Base-by-base conservation (phyloP, 2,329 filamentous ascomycete species). In the Truncatella angustata region DNA sequence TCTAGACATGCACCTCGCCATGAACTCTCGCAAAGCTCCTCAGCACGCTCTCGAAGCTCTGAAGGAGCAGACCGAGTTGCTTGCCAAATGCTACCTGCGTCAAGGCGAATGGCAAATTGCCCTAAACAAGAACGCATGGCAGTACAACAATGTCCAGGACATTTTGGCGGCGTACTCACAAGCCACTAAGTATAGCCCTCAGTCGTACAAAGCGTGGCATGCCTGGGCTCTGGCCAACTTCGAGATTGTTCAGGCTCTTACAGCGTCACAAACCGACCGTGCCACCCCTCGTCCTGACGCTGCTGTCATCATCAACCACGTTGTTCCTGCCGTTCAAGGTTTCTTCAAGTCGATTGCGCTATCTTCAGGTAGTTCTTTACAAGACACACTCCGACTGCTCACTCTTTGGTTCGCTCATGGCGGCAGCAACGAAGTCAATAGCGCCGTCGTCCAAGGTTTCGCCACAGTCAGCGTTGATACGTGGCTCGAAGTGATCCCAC, bases 171-270 rank as follows among this genome's bases (percentile, higher is more conserved):
- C 94, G 2, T 99, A 97, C 69, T 86, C 86, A 16, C 87, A 92
- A 54, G 95, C 95, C 1, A 99, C 94, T 2, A 87, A 90, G 54
- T 97, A 95, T 72, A 96, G 99, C 67, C 87, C 91, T 30, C 86
- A 87, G 55, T 99, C 93, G 84, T 99, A 99, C 76, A 99, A 99
- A 73, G 94, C 95, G 6, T 99, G 94, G 94, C 94, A 99, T 71
- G 90, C 94, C 0, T 99, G 94, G 93, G 95, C 94, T 10, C 73
- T 99, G 56, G 93, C 94, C 50, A 99, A 99, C 70, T 99, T 99
- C 63, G 93, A 99, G 71, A 94, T 99, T 52, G 92, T 97, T 34
- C 96, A 94, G 61, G 85, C 88, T 0, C 76, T 94, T 52, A 83
- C 86, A 7, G 80, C 87, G 20, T 81, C 85, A 52, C 40, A 44